Conservation (phyloP, 805 yeast species). For the Candida maesae region DNA sequence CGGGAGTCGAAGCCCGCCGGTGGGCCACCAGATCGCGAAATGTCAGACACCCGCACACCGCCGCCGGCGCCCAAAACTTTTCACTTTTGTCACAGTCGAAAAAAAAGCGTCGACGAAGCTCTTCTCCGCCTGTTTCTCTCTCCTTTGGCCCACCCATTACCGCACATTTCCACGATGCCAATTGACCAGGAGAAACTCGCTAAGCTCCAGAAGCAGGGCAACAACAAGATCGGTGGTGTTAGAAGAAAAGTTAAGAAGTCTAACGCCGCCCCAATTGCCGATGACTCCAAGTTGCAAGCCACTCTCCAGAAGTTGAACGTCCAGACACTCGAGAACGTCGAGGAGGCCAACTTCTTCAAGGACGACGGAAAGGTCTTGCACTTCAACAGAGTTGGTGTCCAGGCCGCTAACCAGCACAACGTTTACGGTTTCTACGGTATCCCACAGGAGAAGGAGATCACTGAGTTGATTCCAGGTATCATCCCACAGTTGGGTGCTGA, state of each 20-base stretch:
- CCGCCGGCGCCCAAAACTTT: constrained; percentile 4
- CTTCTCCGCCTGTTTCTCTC: background rate
- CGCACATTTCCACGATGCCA: constrained; percentile 49
- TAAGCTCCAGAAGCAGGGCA: constrained; percentile 81
- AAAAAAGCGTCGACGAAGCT: constrained; percentile 9
- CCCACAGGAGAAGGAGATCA: constrained; percentile 87
- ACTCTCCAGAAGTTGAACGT: constrained; percentile 87
- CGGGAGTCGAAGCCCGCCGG: too few species aligned
- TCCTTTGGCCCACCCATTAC: background rate
- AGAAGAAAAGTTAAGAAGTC: constrained; percentile 90
- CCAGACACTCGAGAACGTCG: constrained; percentile 82
- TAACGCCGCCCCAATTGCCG: constrained; percentile 63
- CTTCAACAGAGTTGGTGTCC: constrained; percentile 95
- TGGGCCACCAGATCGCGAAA: too few species aligned
- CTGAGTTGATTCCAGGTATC: constrained; percentile 91
- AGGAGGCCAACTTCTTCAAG: constrained; percentile 96
- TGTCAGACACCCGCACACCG: constrained; percentile 8
- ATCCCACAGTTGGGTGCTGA: constrained; percentile 96
- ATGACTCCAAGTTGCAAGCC: constrained; percentile 87
- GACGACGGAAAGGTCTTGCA: constrained; percentile 96
- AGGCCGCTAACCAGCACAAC: constrained; percentile 86
- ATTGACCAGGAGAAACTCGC: constrained; percentile 93
- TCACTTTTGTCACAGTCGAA: constrained; percentile 2
- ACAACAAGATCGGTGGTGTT: constrained; percentile 79
- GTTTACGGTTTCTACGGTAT: constrained; percentile 93